Base-by-base conservation (phyloP, 768 basidiomycete genomes). In the Lactarius hengduanensis region DNA sequence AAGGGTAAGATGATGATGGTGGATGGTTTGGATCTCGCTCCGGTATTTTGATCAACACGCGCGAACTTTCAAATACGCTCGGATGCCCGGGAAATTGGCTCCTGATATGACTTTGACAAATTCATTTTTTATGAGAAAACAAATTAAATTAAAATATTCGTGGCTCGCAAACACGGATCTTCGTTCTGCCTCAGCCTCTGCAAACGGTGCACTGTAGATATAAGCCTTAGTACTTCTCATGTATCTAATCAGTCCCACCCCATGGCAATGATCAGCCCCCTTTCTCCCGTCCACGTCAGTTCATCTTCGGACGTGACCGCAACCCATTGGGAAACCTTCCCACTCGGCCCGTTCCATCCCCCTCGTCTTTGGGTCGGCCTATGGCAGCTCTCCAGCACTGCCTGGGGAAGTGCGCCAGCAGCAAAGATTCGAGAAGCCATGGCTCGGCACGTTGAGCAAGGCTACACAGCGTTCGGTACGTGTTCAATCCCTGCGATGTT, bases 341-440 rank as follows among this genome's bases (percentile, higher is more conserved):
- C 73, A 26, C 80, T 90, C 28, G 89, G 89, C 18, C 82, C 83
- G 5, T 82, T 85, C 70, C 71, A 72, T 28, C 81, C 80, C 22
- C 86, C 91, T 41, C 84, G 91, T 62, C 73, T 92, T 62, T 91
- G 89, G 87, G 84, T 82, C 8, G 91, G 91, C 11, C 82, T 94
- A 3, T 94, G 92, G 92, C 92, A 94, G 68, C 83, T 94, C 43
- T 92, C 92, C 13, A 89, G 89, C 73, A 89, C 87, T 59, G 91
- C 91, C 2, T 94, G 92, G 92, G 92, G 92, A 22, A 88, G 83
- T 57, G 89, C 89, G 2, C 80, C 89, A 0, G 84, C 84, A 1
- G 71, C 81, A 36, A 86, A 85, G 72, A 83, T 94, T 64, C 84
- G 86, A 61, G 78, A 82, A 68, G 86, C 83, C 47, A 91, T 94